Evolutionary conservation across 2,329 filamentous ascomycete species (phyloP), one percentile per base, ranked within the genome.

Genomic region (Apiospora kogelbergensis): DNA sequence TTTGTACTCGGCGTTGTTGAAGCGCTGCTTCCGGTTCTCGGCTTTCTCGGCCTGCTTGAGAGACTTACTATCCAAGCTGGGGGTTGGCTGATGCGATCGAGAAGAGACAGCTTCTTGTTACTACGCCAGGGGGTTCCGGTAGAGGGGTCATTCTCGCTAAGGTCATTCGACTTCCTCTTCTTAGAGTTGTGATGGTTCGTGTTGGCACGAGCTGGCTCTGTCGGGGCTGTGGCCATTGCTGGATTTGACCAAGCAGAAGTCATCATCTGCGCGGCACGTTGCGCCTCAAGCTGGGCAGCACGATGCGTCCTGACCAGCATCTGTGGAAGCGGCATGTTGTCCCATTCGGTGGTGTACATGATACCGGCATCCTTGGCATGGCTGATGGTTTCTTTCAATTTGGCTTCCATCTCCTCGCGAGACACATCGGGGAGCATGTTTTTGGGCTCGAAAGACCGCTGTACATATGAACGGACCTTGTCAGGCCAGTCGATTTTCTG

Each of bases 1-100:
- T 13, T 85, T 84, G 74, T 86, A 87, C 77, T 89, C 90, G 71
- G 88, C 87, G 72, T 83, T 87, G 74, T 95, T 91, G 81, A 97
- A 97, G 74, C 96, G 93, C 77, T 93, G 93, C 80, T 91, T 93
- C 74, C 96, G 92, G 84, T 94, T 95, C 81, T 98, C 95, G 83
- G 93, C 87, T 84, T 94, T 95, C 81, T 98, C 95, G 83, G 93
- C 87, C 80, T 90, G 89, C 85, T 85, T 86, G 72, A 80, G 69
- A 46, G 65, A 66, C 78, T 81, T 79, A 68, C 76, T 77, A 74
- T 84, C 84, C 71, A 86, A 84, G 76, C 82, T 77, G 70, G 85
- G 80, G 85, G 80, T 78, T 89, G 90, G 74, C 91, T 90, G 78
- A 95, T 87, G 75, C 94, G 93, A 78, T 94, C 91, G 83, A 93